Conservation (phyloP, 139 green algal genomes). For the Trebouxia sp. region DNA sequence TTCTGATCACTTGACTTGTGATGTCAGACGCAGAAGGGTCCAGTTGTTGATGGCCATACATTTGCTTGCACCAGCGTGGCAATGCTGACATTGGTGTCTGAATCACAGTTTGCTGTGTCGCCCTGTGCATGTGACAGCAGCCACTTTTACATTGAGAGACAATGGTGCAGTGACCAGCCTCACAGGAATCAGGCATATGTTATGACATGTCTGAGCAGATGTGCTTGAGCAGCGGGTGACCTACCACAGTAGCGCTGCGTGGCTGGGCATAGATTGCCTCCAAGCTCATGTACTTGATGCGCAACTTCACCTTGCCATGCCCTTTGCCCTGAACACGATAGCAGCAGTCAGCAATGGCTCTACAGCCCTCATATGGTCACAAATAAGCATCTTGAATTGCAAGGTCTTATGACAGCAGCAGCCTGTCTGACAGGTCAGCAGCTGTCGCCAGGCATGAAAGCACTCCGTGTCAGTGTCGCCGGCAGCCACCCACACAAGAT, state of each 20-base stretch:
- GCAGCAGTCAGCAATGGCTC: too few species aligned
- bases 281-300: constrained; percentile 54
- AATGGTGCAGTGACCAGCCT: not conserved
- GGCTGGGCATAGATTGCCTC: constrained; percentile 41
- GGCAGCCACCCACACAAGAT: too few species aligned
- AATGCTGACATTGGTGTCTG: not conserved
- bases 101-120: too few species aligned
- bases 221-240: not conserved
- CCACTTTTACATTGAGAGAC: not conserved
- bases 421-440: too few species aligned
- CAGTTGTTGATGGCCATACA: not conserved
- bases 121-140: not conserved
- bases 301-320: constrained; percentile 45
- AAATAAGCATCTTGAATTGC: too few species aligned
- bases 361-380: too few species aligned
- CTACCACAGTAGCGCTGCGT: constrained; percentile 27
- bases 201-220: not conserved
- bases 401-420: too few species aligned
- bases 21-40: not conserved
- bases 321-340: constrained; percentile 41
- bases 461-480: too few species aligned
- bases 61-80: not conserved
- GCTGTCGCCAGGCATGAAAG: too few species aligned
- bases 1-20: not conserved
- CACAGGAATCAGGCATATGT: not conserved